Percentiles rank a stretch among this genome's conserved stretches.
Conservation (phyloP, 2,329 filamentous ascomycete genomes). For the Drechslerella dactyloides region DNA sequence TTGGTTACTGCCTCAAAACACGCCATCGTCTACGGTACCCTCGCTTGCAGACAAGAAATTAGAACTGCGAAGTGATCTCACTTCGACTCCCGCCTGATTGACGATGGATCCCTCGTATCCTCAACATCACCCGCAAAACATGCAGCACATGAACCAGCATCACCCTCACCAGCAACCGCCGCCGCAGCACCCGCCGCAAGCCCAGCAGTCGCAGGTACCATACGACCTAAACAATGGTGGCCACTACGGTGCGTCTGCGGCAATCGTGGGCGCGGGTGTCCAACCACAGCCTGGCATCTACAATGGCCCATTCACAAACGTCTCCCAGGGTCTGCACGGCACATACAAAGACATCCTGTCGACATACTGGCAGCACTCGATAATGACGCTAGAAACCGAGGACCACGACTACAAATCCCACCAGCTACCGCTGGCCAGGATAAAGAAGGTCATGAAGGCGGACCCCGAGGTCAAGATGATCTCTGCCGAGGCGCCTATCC, state of each 20-base stretch:
- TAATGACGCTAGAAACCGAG: slow-evolving; percentile 91
- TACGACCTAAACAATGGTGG: slow-evolving; percentile 40
- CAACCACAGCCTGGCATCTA: slow-evolving; percentile 54
- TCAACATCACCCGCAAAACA: slow-evolving; percentile 48
- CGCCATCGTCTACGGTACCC: slow-evolving; percentile 22
- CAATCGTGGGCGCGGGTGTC: slow-evolving; percentile 54
- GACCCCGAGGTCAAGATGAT: slow-evolving; percentile 99
- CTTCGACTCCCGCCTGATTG: slow-evolving; percentile 12
- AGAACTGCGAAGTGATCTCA: slow-evolving; percentile 11
- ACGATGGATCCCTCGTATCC: slow-evolving; percentile 49
- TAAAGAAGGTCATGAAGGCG: slow-evolving; percentile 99
- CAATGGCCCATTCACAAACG: slow-evolving; percentile 69
- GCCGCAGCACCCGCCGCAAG: slow-evolving; percentile 24
- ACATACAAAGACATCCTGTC: slow-evolving; percentile 96
- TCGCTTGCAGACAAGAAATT: slow-evolving; percentile 7
- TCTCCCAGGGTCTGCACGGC: slow-evolving; percentile 91
- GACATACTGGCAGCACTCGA: slow-evolving; percentile 98
- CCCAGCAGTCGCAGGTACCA: slow-evolving; percentile 27
- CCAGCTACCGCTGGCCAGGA: slow-evolving; percentile 92
- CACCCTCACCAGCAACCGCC: slow-evolving; percentile 42
- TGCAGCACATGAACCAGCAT: slow-evolving; percentile 50
- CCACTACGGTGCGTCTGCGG: slow-evolving; percentile 55
- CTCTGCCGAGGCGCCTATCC: slow-evolving; percentile 93
- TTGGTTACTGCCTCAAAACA: slow-evolving; percentile 20
- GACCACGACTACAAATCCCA: slow-evolving; percentile 98